phyloP scores from a whole-genome alignment of 495 filamentous ascomycete species.

The Sphaerosporella brunnea region DNA sequence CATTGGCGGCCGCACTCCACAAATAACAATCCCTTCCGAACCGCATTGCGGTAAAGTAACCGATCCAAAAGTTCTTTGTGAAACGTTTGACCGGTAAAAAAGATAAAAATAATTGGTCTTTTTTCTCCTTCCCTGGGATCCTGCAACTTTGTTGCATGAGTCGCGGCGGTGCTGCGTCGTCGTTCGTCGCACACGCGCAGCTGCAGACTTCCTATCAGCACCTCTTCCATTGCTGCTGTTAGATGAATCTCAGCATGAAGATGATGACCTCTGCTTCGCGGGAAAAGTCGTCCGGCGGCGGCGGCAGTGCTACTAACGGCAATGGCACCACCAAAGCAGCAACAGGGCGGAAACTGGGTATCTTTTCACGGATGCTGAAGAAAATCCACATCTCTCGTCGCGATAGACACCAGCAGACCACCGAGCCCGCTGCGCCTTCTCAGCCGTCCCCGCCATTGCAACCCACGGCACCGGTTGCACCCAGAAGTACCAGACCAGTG shows the following conservation, averaged over 20 bases:
- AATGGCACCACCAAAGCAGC: not conserved
- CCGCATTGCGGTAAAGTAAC: too few relatives aligned
- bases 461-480: not conserved
- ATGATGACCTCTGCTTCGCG: slow-evolving; percentile 16
- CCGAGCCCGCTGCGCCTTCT: not conserved
- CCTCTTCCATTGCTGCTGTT: too few relatives aligned
- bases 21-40: too few relatives aligned
- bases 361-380: slow-evolving; percentile 15
- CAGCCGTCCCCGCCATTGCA: not conserved
- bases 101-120: too few relatives aligned
- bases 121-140: too few relatives aligned
- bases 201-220: too few relatives aligned
- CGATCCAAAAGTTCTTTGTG: too few relatives aligned
- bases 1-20: too few relatives aligned
- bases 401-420: not conserved
- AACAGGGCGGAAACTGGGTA: slow-evolving; percentile 7
- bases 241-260: slow-evolving; percentile 25
- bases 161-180: too few relatives aligned
- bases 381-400: slow-evolving; percentile 6
- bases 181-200: too few relatives aligned
- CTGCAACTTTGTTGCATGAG: too few relatives aligned
- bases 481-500: slow-evolving; percentile 21
- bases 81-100: too few relatives aligned
- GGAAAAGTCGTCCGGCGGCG: slow-evolving; percentile 11
- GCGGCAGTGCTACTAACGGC: not conserved